These are phyloP conservation scores for Euphorbia pulcherrima DNA, from an alignment of 345 rosid species.

Conservation along the genomic window DNA sequence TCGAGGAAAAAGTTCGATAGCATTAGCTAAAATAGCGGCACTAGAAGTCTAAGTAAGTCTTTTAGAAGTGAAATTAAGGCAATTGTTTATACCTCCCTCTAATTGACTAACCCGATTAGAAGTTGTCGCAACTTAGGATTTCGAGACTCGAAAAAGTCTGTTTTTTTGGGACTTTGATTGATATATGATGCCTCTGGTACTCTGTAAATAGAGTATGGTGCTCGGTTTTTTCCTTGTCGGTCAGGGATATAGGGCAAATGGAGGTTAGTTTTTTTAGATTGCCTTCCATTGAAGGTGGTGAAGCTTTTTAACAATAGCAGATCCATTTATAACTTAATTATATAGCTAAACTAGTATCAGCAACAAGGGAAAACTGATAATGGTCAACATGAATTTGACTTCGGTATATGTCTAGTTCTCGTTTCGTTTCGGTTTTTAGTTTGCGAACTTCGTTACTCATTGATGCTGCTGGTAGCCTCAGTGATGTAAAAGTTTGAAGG, in stretches of 20 bases:
- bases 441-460: conserved; percentile 14
- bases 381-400: conserved; percentile 24
- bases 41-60: conserved; percentile 43
- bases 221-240: conserved; percentile 44
- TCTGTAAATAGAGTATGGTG: conserved; percentile 75
- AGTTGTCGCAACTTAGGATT: conserved; percentile 25
- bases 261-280: conserved; percentile 50
- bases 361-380: conserved; percentile 28
- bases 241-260: conserved; percentile 56
- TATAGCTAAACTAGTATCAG: conserved; percentile 22
- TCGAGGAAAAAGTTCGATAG: conserved; percentile 43
- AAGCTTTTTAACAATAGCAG: conserved; percentile 28
- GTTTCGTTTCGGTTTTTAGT: conserved; percentile 14
- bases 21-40: conserved; percentile 64
- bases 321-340: conserved; percentile 21
- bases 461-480: conserved; percentile 23
- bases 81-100: conserved; percentile 46
- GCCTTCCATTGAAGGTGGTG: conserved; percentile 40
- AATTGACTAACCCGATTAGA: conserved; percentile 39
- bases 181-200: conserved; percentile 47
- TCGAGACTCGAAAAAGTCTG: conserved; percentile 19
- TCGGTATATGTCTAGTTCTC: conserved; percentile 28
- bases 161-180: conserved; percentile 31
- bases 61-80: conserved; percentile 26
- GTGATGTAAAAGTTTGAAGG: conserved; percentile 18